Percentiles rank a stretch among this genome's conserved stretches.
These are phyloP conservation scores for Candida alai DNA, from an alignment of 805 yeast species.

Conservation along the genomic window DNA sequence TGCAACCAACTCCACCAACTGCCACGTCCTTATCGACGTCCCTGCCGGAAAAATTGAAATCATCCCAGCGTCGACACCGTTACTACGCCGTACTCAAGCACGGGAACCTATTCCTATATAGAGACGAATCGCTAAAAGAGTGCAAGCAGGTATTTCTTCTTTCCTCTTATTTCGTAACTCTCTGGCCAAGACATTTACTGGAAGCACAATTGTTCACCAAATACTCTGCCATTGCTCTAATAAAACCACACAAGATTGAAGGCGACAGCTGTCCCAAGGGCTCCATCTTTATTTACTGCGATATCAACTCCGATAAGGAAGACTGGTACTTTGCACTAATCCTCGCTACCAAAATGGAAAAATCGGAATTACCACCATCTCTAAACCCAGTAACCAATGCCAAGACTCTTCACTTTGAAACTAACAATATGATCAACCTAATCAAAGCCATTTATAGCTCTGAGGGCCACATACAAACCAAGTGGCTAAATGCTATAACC, in stretches of 20 bases:
- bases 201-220: constrained; percentile 83
- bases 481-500: constrained; percentile 86
- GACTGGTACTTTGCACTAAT: constrained; percentile 88
- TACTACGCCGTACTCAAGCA: constrained; percentile 75
- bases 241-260: constrained; percentile 20
- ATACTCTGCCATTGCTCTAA: constrained; percentile 71
- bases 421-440: constrained; percentile 66
- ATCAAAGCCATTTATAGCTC: constrained; percentile 77
- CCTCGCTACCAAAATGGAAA: constrained; percentile 59
- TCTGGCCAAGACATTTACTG: constrained; percentile 78
- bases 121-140: constrained; percentile 59
- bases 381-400: constrained; percentile 60
- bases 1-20: constrained; percentile 3
- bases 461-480: constrained; percentile 76
- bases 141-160: constrained; percentile 78
- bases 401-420: constrained; percentile 64
- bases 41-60: constrained; percentile 9
- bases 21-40: neutral
- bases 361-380: constrained; percentile 7
- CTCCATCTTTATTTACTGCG: constrained; percentile 63
- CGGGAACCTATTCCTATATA: constrained; percentile 83
- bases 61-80: constrained; percentile 48
- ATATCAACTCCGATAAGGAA: constrained; percentile 78
- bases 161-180: constrained; percentile 61
- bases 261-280: constrained; percentile 38